Percentiles rank a stretch among this genome's conserved stretches.
Conservation (phyloP, 306 rosid species). For the Cucurbita maxima region DNA sequence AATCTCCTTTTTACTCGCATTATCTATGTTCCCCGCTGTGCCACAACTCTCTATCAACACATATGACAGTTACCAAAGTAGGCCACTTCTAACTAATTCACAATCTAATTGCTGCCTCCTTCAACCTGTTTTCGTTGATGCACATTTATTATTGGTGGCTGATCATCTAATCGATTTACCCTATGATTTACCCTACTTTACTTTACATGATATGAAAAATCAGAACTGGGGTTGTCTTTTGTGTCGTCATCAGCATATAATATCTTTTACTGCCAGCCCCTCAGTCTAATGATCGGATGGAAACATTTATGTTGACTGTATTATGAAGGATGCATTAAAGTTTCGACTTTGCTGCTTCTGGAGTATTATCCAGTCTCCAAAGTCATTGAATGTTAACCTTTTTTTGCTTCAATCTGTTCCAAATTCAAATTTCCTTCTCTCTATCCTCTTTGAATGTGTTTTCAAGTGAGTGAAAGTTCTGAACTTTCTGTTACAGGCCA, state of each 20-base stretch:
- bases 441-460: not conserved
- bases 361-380: not conserved
- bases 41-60: not conserved
- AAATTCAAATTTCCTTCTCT: not conserved
- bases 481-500: constrained; percentile 40
- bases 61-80: not conserved
- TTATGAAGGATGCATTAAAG: not conserved
- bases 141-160: not conserved
- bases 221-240: not conserved
- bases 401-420: not conserved
- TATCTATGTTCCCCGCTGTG: not conserved
- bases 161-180: not conserved
- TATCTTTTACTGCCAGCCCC: not conserved
- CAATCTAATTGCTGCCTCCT: not conserved
- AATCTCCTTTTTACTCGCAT: not conserved
- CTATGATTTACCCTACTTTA: not conserved
- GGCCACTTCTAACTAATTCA: not conserved
- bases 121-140: not conserved
- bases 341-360: not conserved
- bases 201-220: not conserved
- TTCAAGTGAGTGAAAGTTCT: not conserved
- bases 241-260: not conserved
- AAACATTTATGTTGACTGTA: not conserved
- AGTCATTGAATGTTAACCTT: not conserved
- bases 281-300: not conserved